Evolutionary conservation across 1,139 yeast genomes (phyloP).

Genomic region (Pichia sp.): DNA sequence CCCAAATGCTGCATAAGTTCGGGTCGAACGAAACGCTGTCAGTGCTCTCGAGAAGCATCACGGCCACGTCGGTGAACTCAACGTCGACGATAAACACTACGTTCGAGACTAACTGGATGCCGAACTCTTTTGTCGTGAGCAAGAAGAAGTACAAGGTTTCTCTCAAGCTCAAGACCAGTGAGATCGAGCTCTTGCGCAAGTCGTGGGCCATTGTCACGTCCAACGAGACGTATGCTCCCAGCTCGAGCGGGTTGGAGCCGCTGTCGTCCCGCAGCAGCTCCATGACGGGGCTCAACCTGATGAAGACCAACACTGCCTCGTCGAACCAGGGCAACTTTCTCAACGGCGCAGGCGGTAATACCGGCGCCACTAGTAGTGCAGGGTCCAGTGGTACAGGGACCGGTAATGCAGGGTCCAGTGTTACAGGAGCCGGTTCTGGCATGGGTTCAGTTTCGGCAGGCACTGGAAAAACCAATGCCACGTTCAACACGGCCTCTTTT

Average conservation of each 20-base stretch:
- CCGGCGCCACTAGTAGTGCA: background rate
- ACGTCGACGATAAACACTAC: constrained; percentile 26
- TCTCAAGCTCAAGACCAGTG: constrained; percentile 34
- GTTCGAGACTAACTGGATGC: constrained; percentile 32
- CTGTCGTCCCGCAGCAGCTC: constrained; percentile 10
- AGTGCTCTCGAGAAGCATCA: constrained; percentile 22
- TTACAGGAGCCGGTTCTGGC: too few species aligned
- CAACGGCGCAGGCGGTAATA: background rate
- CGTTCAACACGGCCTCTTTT: constrained; percentile 27
- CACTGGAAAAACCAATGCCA: background rate
- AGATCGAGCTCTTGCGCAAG: constrained; percentile 36
- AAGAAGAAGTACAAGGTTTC: constrained; percentile 28
- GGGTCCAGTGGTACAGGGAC: too few species aligned
- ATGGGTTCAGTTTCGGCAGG: background rate
- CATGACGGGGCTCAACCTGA: constrained; percentile 5
- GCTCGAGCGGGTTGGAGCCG: constrained; percentile 2
- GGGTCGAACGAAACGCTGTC: constrained; percentile 20
- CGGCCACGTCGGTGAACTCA: constrained; percentile 28
- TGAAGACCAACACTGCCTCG: background rate
- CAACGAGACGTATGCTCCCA: constrained; percentile 14
- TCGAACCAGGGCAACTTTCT: constrained; percentile 1
- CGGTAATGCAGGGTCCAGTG: too few species aligned
- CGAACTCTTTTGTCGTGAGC: constrained; percentile 28
- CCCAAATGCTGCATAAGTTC: constrained; percentile 7
- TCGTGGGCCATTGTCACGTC: constrained; percentile 37